A percentile compares a stretch with the other conserved stretches of the same genome.
These are phyloP conservation scores for Colletotrichum noveboracense DNA, from an alignment of 2,329 filamentous ascomycete genomes.

Conservation along the genomic window DNA sequence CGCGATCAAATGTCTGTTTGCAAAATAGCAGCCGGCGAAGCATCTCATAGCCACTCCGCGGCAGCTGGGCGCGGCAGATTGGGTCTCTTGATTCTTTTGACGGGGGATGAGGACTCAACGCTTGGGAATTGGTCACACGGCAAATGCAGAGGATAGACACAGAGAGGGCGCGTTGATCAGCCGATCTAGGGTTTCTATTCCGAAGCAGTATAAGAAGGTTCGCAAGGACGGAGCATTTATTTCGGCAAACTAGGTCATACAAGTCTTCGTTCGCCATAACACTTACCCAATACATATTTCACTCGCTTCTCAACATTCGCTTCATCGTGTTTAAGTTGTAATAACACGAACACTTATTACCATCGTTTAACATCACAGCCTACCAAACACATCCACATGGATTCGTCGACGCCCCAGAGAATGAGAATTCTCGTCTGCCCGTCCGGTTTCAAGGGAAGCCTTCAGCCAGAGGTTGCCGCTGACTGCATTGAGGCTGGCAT, in stretches of 20 bases:
- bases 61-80: neutral
- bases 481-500: slow-evolving; percentile 56
- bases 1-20: neutral
- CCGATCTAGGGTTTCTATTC: neutral
- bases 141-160: fast-evolving
- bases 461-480: slow-evolving; percentile 52
- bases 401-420: slow-evolving; percentile 21
- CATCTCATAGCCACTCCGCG: neutral
- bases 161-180: neutral
- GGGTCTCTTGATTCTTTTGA: neutral
- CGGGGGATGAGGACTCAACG: neutral
- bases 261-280: neutral
- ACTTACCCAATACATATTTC: neutral
- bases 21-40: neutral
- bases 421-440: slow-evolving; percentile 52
- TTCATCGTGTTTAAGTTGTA: neutral
- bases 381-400: neutral
- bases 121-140: neutral
- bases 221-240: neutral
- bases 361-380: neutral
- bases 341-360: neutral
- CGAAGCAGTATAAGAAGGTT: neutral
- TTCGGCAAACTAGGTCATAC: neutral
- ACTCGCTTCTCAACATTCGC: neutral
- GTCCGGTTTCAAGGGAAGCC: slow-evolving; percentile 59